Evolutionary conservation across 2,329 filamentous ascomycete species (phyloP), one percentile per base, ranked within the genome.

Genomic region (Ascomycota sp.): DNA sequence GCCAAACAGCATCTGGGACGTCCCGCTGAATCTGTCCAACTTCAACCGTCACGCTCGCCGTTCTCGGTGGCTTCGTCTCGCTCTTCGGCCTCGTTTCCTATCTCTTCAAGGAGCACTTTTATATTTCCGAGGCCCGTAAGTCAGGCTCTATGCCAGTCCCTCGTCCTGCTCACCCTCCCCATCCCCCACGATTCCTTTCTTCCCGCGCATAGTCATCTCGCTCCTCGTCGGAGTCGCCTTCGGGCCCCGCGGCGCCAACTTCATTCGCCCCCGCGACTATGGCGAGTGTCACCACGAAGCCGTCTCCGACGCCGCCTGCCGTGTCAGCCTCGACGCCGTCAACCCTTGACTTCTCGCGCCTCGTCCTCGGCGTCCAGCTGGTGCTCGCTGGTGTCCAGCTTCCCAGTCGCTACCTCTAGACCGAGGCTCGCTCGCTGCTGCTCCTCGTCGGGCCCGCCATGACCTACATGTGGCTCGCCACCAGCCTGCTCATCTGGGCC

Each of bases 21-120:
- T 53, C 6, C 49, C 50, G 13, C 57, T 83, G 26, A 63, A 63
- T 5, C 43, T 76, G 22, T 72, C 65, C 37, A 77, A 83, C 48
- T 92, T 92, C 61, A 91, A 92, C 52, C n/a, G 77, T 89, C 38
- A 68, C 83, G 32, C 72, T 80, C 46, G 75, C 78, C 31, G 67
- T 80, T 7, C 53, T 92, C 9, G 85, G 85, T 10, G 85, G 80
- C 2, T 94, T 91, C 55, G 73, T 94, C 36, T 82, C 80, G 0
- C 40, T 91, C n/a, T 94, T 92, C 44, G 83, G 82, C 4, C 57
- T 94, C 26, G 81, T 94, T 0, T 93, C 82, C 1, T 92, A 83
- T 46, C 64, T 93, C 12, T 64, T 80, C 45, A 93, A 94, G 47
- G 85, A 93, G 55, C 76, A 72, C 33, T 86, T 80, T 46, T 93